These are phyloP conservation scores for Potentilla sterilis DNA, from an alignment of 306 rosid genomes.

Conservation along the genomic window DNA sequence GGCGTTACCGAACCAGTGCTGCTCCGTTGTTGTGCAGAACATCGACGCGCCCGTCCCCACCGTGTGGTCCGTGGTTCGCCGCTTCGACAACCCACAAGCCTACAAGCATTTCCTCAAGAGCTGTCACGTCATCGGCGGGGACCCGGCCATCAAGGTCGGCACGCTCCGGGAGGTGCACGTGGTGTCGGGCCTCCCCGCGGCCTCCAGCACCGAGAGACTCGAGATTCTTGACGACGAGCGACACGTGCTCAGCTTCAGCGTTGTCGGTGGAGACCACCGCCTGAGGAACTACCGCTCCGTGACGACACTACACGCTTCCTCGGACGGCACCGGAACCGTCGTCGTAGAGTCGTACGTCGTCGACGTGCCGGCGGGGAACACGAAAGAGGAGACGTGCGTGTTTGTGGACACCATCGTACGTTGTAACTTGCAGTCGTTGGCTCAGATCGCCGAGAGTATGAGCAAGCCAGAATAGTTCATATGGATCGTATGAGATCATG, in stretches of 20 bases:
- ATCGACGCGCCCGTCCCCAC: slow-evolving; percentile 61
- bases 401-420: slow-evolving; percentile 91
- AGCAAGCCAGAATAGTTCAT: slow-evolving; percentile 7
- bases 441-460: slow-evolving; percentile 77
- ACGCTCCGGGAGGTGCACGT: slow-evolving; percentile 70
- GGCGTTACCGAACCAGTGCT: slow-evolving; percentile 62
- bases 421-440: slow-evolving; percentile 81
- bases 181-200: slow-evolving; percentile 90
- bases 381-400: slow-evolving; percentile 84
- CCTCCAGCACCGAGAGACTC: slow-evolving; percentile 73
- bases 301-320: slow-evolving; percentile 59
- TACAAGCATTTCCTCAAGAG: slow-evolving; percentile 90
- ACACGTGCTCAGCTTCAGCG: slow-evolving; percentile 88
- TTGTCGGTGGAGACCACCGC: slow-evolving; percentile 90
- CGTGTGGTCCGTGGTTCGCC: slow-evolving; percentile 85
- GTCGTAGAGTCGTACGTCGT: slow-evolving; percentile 88
- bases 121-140: slow-evolving; percentile 75
- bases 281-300: slow-evolving; percentile 78
- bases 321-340: slow-evolving; percentile 52
- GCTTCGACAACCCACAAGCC: slow-evolving; percentile 87
- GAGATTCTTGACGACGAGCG: slow-evolving; percentile 94
- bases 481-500: neutral
- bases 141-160: slow-evolving; percentile 40
- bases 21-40: slow-evolving; percentile 66
- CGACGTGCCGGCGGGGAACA: slow-evolving; percentile 82